These are phyloP conservation scores for Penicillium cinerascens DNA, from an alignment of 495 filamentous ascomycete species.

Conservation along the genomic window DNA sequence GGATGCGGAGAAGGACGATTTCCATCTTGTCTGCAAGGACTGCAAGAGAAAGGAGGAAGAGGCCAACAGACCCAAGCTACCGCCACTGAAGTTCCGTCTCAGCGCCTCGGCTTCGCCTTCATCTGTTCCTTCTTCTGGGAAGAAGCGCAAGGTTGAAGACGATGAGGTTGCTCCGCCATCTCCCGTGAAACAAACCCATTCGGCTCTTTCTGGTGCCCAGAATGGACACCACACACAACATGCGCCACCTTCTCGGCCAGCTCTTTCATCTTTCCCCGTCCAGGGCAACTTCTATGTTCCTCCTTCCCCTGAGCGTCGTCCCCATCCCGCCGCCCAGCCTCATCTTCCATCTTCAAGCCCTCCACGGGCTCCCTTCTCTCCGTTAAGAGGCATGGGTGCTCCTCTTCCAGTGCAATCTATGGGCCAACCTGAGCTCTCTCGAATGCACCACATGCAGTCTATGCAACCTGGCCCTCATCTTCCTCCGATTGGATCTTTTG, in stretches of 20 bases:
- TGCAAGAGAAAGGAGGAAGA: slow-evolving; percentile 69
- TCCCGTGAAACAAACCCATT: slow-evolving; percentile 31
- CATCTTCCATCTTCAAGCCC: slow-evolving; percentile 29
- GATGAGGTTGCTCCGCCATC: slow-evolving; percentile 21
- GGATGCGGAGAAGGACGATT: slow-evolving; percentile 80
- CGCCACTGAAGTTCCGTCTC: slow-evolving; percentile 63
- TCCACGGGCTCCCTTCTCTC: slow-evolving; percentile 37
- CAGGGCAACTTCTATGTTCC: slow-evolving; percentile 34
- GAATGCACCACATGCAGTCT: neutral
- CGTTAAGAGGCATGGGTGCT: slow-evolving; percentile 34
- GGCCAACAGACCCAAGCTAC: slow-evolving; percentile 62
- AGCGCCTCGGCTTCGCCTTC: slow-evolving; percentile 51
- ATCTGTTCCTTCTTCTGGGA: slow-evolving; percentile 15
- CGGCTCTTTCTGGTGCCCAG: slow-evolving; percentile 14
- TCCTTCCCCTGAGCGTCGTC: slow-evolving; percentile 41
- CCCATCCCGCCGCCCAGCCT: slow-evolving; percentile 23
- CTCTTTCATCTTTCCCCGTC: slow-evolving; percentile 20
- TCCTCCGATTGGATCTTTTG: slow-evolving; percentile 34
- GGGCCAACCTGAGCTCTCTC: slow-evolving; percentile 26
- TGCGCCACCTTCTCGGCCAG: slow-evolving; percentile 10
- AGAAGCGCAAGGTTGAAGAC: slow-evolving; percentile 28
- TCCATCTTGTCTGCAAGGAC: slow-evolving; percentile 79
- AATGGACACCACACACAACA: slow-evolving; percentile 16
- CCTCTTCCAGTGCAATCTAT: slow-evolving; percentile 15
- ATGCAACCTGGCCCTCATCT: slow-evolving; percentile 31